Evolutionary conservation across 331 rosid species (phyloP).

Genomic region (Erythrophleum ivorense): DNA sequence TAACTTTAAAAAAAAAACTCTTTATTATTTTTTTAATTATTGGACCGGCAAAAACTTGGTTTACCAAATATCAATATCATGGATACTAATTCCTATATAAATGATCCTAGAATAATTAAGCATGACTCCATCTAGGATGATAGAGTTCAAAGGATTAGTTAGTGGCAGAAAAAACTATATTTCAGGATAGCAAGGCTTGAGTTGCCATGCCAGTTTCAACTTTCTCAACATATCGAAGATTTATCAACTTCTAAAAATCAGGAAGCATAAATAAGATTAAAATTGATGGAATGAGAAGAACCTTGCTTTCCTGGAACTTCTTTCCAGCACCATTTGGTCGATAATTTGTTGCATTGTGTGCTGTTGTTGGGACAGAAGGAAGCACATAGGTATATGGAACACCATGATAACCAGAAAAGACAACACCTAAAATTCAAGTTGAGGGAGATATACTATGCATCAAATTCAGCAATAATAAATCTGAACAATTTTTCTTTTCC

Average conservation of each 20-base stretch:
- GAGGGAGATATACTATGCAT: conserved; percentile 44
- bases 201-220: background rate
- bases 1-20: background rate
- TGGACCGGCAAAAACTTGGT: conserved; percentile 10
- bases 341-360: conserved; percentile 64
- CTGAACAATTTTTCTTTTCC: background rate
- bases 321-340: conserved; percentile 80
- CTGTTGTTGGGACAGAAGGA: conserved; percentile 81
- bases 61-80: background rate
- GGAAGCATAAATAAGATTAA: conserved; percentile 30
- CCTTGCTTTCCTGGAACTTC: conserved; percentile 61
- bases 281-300: conserved; percentile 45
- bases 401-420: conserved; percentile 71
- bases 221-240: conserved; percentile 1
- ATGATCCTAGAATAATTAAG: background rate
- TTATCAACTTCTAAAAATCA: conserved; percentile 29
- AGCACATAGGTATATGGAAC: conserved; percentile 66
- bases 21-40: background rate
- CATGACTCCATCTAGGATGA: background rate
- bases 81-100: background rate
- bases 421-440: conserved; percentile 57
- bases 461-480: conserved; percentile 40
- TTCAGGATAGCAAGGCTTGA: background rate
- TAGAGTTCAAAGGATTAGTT: background rate
- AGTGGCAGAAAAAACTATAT: conserved; percentile 6